Percentiles rank a stretch among this genome's conserved stretches.
Conservation (phyloP, 495 filamentous ascomycete species). For the Penicillium soppii region DNA sequence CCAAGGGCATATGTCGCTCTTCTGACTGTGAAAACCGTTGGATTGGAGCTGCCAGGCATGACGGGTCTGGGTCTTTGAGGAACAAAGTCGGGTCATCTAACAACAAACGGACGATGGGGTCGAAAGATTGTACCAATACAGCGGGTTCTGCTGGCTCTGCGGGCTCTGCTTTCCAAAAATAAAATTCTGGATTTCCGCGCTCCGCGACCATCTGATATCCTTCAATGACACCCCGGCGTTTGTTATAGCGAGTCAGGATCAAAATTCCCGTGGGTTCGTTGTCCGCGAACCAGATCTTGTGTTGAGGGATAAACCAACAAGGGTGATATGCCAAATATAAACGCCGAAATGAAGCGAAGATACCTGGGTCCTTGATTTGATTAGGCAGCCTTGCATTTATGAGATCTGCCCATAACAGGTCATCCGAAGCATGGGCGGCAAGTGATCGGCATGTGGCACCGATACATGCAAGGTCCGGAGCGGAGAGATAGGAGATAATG, state of each 20-base stretch:
- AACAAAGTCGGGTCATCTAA: slow-evolving; percentile 68
- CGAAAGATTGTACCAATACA: slow-evolving; percentile 74
- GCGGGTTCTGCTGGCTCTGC: slow-evolving; percentile 58
- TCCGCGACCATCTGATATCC: slow-evolving; percentile 74
- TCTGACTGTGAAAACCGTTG: background rate
- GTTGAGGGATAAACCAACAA: slow-evolving; percentile 77
- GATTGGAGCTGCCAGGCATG: slow-evolving; percentile 22
- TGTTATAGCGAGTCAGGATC: slow-evolving; percentile 71
- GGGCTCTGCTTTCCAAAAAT: slow-evolving; percentile 62
- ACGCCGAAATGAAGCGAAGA: slow-evolving; percentile 60
- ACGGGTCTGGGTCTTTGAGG: slow-evolving; percentile 41
- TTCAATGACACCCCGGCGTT: slow-evolving; percentile 71
- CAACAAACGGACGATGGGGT: slow-evolving; percentile 67
- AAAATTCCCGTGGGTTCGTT: slow-evolving; percentile 65
- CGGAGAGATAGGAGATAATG: slow-evolving; percentile 60
- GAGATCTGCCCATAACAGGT: slow-evolving; percentile 61
- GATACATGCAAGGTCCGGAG: slow-evolving; percentile 53
- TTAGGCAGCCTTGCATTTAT: slow-evolving; percentile 62
- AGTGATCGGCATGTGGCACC: slow-evolving; percentile 57
- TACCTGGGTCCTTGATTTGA: slow-evolving; percentile 44
- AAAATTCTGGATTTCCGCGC: slow-evolving; percentile 46
- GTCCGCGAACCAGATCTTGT: slow-evolving; percentile 87
- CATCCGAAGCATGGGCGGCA: slow-evolving; percentile 48
- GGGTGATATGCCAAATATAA: slow-evolving; percentile 74
- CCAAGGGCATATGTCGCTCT: slow-evolving; percentile 57